phyloP scores from a whole-genome alignment of 2,329 filamentous ascomycete species.

The Pseudogymnoascus sp. region DNA sequence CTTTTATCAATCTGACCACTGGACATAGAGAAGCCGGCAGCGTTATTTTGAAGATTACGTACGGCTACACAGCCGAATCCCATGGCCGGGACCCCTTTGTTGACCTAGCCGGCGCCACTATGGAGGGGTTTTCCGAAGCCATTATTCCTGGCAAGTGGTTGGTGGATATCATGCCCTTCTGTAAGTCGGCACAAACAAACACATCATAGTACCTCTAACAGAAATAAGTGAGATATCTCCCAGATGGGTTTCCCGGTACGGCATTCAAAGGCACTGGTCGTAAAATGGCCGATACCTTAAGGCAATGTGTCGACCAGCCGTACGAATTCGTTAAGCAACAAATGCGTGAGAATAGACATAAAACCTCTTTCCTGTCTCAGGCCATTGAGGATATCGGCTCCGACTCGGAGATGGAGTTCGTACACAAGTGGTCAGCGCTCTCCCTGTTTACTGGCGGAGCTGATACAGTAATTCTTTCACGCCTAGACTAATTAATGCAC shows the following conservation, averaged over 20 bases:
- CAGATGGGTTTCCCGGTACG: slow-evolving; percentile 38
- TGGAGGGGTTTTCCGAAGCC: slow-evolving; percentile 34
- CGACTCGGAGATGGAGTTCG: slow-evolving; percentile 26
- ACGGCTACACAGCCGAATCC: slow-evolving; percentile 37
- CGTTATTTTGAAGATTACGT: slow-evolving; percentile 36
- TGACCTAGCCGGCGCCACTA: slow-evolving; percentile 31
- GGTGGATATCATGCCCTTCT: slow-evolving; percentile 38
- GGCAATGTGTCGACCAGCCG: slow-evolving; percentile 30
- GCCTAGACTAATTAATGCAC: slow-evolving; percentile 30
- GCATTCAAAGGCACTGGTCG: slow-evolving; percentile 35
- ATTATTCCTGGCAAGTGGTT: slow-evolving; percentile 35
- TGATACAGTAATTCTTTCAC: slow-evolving; percentile 28
- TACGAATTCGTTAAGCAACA: slow-evolving; percentile 36
- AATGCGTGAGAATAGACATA: slow-evolving; percentile 26
- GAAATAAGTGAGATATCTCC: slow-evolving; percentile 31
- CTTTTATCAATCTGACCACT: neutral
- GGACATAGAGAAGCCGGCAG: slow-evolving; percentile 30
- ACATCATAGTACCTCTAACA: slow-evolving; percentile 6
- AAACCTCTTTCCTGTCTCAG: slow-evolving; percentile 33
- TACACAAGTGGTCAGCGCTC: slow-evolving; percentile 35
- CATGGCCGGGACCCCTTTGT: slow-evolving; percentile 35
- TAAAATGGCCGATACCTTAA: slow-evolving; percentile 27
- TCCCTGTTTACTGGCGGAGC: slow-evolving; percentile 35
- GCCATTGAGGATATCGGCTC: slow-evolving; percentile 28
- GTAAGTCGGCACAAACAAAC: slow-evolving; percentile 21